These are phyloP conservation scores for Alternaria atra DNA, from an alignment of 2,329 filamentous ascomycete species.

Conservation along the genomic window DNA sequence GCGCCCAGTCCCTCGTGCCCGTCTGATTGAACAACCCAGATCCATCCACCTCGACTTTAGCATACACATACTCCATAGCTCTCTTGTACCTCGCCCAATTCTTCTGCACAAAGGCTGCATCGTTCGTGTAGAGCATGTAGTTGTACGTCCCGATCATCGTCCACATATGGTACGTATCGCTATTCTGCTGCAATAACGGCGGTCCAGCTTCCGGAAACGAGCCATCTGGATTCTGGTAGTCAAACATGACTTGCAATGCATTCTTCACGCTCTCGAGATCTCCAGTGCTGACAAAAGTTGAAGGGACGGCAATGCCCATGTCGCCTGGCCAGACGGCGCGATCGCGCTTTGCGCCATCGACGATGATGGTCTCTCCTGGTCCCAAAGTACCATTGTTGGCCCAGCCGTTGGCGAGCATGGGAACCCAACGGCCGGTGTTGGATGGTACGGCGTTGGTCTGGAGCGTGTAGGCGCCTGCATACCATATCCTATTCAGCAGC, in stretches of 20 bases:
- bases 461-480: conserved; percentile 58
- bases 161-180: conserved; percentile 36
- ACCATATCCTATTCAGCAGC: conserved; percentile 66
- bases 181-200: conserved; percentile 21
- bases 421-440: conserved; percentile 43
- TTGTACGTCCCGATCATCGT: conserved; percentile 32
- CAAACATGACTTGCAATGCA: conserved; percentile 28
- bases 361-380: conserved; percentile 45
- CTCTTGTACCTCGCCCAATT: conserved; percentile 25
- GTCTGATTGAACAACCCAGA: conserved; percentile 29
- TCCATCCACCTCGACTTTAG: conserved; percentile 18
- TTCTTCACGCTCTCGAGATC: conserved; percentile 25
- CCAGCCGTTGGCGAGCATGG: conserved; percentile 39
- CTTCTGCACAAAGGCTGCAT: conserved; percentile 17
- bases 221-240: conserved; percentile 31
- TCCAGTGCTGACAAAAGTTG: conserved; percentile 21
- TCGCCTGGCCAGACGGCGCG: conserved; percentile 49
- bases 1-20: conserved; percentile 42
- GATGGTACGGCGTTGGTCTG: conserved; percentile 50
- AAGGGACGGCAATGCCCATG: conserved; percentile 26
- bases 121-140: conserved; percentile 27
- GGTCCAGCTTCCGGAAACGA: conserved; percentile 31
- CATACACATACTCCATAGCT: conserved; percentile 26
- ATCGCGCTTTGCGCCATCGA: conserved; percentile 54
- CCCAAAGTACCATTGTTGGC: conserved; percentile 49